Base-by-base conservation (phyloP, 75 land plant genomes). In the Ceratopteris richardii region DNA sequence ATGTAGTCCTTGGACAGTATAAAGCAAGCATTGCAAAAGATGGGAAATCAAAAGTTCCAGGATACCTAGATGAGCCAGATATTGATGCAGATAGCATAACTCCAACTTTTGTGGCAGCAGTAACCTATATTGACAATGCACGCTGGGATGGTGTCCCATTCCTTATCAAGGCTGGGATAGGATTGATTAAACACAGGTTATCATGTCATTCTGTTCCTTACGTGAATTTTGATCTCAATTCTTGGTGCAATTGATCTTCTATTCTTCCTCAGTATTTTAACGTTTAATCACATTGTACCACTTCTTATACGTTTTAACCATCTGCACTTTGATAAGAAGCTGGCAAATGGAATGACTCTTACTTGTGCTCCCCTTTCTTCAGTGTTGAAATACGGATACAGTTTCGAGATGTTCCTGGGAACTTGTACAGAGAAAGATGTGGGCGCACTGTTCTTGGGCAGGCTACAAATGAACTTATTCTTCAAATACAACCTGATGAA, bases 131-230 rank as follows among this genome's bases (percentile, higher is more conserved):
- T 55, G 88, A 90, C 51, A 90, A 90, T 74, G 88, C 84, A 37
- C 75, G 96, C 0, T 90, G 96, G 96, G 96, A 89, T 60, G 95
- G 91, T 17, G 95, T 89, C 2, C 95, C 95, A 24, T 86, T 90
- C 22, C 60, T 90, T 1, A 83, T 90, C 20, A 87, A 83, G 71
- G 70, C 87, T 41, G 96, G 96, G 39, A 64, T 57, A 51, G 96
- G 81, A 3, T 78, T 88, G 39, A 76, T 79, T 46, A 74, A 82
- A 60, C 74, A 74, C 71, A 71, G 82, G 90, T 82, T 54, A 33
- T n/a, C n/a, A n/a, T 29, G 33, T 54, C 21, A 39, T 18, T 2
- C 4, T 17, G 37, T 43, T 54, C 60, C 42, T 40, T 14, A n/a
- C n/a, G n/a, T n/a, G n/a, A n/a, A n/a, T n/a, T n/a, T n/a, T n/a